phyloP scores from a whole-genome alignment of 169 alveolate genomes.

The Amoebophrya sp. region DNA sequence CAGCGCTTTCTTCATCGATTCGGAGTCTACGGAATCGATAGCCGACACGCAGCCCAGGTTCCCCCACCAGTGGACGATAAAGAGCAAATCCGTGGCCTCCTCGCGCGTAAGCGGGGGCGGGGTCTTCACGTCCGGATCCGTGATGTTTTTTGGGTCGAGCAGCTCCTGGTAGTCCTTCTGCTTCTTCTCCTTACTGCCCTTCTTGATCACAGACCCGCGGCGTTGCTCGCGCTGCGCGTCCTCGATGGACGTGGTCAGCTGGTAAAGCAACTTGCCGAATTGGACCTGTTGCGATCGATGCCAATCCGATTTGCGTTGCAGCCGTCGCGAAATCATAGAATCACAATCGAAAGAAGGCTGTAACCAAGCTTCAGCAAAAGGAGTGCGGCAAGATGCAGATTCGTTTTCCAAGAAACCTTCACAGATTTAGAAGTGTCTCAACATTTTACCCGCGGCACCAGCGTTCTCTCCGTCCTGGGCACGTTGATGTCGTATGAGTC shows the following conservation, averaged over 20 bases:
- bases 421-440: too few relatives aligned
- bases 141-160: neutral
- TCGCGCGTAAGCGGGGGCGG: neutral
- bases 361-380: too few relatives aligned
- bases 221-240: neutral
- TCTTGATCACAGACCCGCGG: neutral
- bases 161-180: neutral
- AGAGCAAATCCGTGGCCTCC: neutral
- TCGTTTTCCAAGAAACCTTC: too few relatives aligned
- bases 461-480: neutral
- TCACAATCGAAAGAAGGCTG: too few relatives aligned
- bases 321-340: too few relatives aligned
- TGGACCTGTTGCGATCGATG: neutral
- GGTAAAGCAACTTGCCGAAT: neutral
- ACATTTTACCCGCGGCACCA: neutral
- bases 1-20: neutral
- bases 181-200: neutral
- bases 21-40: neutral
- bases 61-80: neutral
- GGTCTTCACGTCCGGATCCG: neutral
- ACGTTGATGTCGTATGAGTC: neutral
- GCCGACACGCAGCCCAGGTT: neutral
- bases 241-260: neutral
- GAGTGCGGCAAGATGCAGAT: too few relatives aligned
- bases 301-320: too few relatives aligned